Evolutionary conservation across 2,329 filamentous ascomycete genomes (phyloP), one percentile per base, ranked within the genome.

Genomic region (Colletotrichum echinochloae): DNA sequence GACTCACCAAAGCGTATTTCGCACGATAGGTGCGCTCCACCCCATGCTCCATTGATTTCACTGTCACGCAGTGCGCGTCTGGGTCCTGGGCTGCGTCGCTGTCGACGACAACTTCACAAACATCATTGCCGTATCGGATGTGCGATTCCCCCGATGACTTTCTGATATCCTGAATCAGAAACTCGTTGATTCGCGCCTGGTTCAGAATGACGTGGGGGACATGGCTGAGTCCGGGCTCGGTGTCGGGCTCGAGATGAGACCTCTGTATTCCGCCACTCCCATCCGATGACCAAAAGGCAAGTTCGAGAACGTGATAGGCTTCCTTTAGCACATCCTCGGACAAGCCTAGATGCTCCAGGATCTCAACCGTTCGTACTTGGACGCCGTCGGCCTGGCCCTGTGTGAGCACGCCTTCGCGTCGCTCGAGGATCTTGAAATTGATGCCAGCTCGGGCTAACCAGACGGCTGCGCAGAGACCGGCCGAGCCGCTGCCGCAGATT

Each of bases 341-440:
- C 4, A 90, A 82, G 1, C 83, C 86, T 39, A 90, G 88, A 54
- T 85, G 87, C 74, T 90, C 88, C 60, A 90, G 89, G 28, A 91
- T 84, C 76, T 91, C 89, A 18, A 90, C 87, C 0, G 88, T 89
- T 1, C 88, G 86, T 66, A 85, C 87, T 77, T 90, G 87, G 23
- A 89, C 86, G 1, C 88, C 88, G 70, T 92, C 90, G 18, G 90
- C 90, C 77, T 92, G 88, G 3, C 89, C 90, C 11, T 68, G 68
- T 46, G 59, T 33, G 14, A 70, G 64, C 20, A 65, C 51, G 9
- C 64, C 68, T 11, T 62, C 57, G 8, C 68, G 64, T 3, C 52
- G 28, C 59, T 85, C 83, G n/a, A 85, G 76, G 46, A 85, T 81
- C 23, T 83, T 80, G 3, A 82, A 77, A 28, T 78, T 75, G 66